Evolutionary conservation across 2,329 filamentous ascomycete genomes (phyloP).

Genomic region (Whalleya microplaca): DNA sequence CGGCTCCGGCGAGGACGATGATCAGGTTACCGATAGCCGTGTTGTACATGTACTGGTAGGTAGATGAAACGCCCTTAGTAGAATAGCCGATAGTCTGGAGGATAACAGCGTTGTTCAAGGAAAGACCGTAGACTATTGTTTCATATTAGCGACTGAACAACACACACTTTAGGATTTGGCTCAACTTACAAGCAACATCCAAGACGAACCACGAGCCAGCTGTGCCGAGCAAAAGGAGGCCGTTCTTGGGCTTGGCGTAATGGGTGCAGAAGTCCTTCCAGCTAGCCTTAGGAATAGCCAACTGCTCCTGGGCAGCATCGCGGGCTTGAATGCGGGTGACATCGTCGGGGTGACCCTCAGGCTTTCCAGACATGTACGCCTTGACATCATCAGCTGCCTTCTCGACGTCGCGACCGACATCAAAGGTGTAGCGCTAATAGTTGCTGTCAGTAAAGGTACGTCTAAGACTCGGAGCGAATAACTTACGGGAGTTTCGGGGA

Average conservation of each 20-base stretch:
- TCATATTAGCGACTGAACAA: constrained; percentile 21
- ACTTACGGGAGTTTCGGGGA: constrained; percentile 74
- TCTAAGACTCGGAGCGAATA: not conserved
- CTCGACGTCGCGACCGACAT: constrained; percentile 74
- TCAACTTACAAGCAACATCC: constrained; percentile 50
- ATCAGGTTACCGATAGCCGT: constrained; percentile 80
- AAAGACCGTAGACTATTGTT: constrained; percentile 62
- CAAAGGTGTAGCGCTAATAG: constrained; percentile 74
- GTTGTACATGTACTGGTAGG: constrained; percentile 73
- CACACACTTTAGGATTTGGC: constrained; percentile 26
- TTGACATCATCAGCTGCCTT: constrained; percentile 74
- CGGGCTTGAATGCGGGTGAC: constrained; percentile 63
- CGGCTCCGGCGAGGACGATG: constrained; percentile 75
- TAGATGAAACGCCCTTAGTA: constrained; percentile 51
- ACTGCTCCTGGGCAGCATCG: constrained; percentile 54
- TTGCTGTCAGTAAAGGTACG: constrained; percentile 10
- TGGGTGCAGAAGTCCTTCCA: constrained; percentile 73
- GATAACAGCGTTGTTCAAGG: constrained; percentile 76
- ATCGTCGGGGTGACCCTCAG: constrained; percentile 67
- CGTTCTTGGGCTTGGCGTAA: constrained; percentile 73
- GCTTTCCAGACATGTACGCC: constrained; percentile 71
- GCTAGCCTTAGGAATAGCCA: constrained; percentile 71
- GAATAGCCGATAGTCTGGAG: constrained; percentile 74
- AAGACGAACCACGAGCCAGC: constrained; percentile 80
- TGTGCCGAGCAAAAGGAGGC: constrained; percentile 74